phyloP scores from a whole-genome alignment of 2,329 filamentous ascomycete genomes.

The Colletotrichum melonis region DNA sequence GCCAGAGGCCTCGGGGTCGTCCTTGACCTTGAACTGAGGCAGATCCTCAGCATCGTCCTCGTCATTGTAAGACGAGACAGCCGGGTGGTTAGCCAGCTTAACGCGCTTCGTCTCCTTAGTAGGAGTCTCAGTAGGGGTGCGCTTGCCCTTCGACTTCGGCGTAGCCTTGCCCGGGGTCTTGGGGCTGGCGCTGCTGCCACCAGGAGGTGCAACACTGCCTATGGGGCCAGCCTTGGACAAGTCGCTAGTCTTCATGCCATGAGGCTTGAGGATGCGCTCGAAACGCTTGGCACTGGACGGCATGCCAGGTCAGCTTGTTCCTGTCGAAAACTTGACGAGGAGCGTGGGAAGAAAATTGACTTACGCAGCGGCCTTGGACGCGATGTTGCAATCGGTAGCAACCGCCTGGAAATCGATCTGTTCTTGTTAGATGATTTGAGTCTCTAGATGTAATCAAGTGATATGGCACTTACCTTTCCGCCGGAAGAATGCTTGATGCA shows the following conservation, averaged over 20 bases:
- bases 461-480: conserved; percentile 63
- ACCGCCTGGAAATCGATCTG: conserved; percentile 75
- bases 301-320: neutral
- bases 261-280: conserved; percentile 72
- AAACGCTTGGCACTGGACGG: conserved; percentile 72
- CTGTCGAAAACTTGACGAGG: neutral
- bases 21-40: conserved; percentile 18
- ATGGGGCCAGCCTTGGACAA: conserved; percentile 33
- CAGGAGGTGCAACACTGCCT: conserved; percentile 18
- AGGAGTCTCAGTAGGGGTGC: conserved; percentile 3
- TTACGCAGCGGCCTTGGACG: conserved; percentile 77
- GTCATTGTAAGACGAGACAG: conserved; percentile 20
- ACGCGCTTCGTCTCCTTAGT: conserved; percentile 27
- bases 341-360: conserved; percentile 45
- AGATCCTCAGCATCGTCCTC: conserved; percentile 14
- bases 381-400: conserved; percentile 71
- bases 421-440: conserved; percentile 31
- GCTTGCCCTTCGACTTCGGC: conserved; percentile 40
- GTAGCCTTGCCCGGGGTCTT: conserved; percentile 36
- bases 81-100: conserved; percentile 29
- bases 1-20: conserved; percentile 1
- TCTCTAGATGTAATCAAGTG: neutral
- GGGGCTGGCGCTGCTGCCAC: conserved; percentile 31
- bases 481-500: conserved; percentile 72
- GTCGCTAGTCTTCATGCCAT: conserved; percentile 54